Percentiles rank a stretch among this genome's conserved stretches.
phyloP scores from a whole-genome alignment of 345 rosid species.

The Eucalyptus regnans region DNA sequence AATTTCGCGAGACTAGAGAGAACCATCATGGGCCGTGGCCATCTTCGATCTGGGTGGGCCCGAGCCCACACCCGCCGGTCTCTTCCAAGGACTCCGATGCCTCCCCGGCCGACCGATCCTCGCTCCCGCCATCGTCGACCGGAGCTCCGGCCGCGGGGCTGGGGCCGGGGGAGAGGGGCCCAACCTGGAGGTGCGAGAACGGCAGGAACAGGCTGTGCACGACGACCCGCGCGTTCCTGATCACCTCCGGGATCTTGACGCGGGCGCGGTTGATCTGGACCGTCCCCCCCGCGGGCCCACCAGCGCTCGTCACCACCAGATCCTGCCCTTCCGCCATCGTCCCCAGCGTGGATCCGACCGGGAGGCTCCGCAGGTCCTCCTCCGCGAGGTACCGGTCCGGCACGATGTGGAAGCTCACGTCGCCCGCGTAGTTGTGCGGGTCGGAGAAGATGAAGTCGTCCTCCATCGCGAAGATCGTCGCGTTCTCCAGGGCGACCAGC shows the following conservation, averaged over 20 bases:
- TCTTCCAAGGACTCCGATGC: not conserved
- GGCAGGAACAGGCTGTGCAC: slow-evolving; percentile 44
- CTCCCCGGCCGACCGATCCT: not conserved
- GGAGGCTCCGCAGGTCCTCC: slow-evolving; percentile 26
- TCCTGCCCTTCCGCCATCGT: slow-evolving; percentile 21
- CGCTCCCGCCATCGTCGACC: slow-evolving; percentile 5
- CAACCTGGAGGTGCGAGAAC: slow-evolving; percentile 28
- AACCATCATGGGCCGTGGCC: slow-evolving; percentile 18
- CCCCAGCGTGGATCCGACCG: slow-evolving; percentile 20
- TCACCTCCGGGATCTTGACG: slow-evolving; percentile 35
- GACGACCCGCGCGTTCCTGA: slow-evolving; percentile 34
- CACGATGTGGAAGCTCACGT: slow-evolving; percentile 44
- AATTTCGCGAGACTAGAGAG: not conserved
- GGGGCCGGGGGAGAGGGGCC: not conserved
- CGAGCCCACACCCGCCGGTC: slow-evolving; percentile 8
- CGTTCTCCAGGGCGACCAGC: slow-evolving; percentile 29
- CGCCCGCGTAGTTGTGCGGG: slow-evolving; percentile 26
- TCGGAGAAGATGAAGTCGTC: slow-evolving; percentile 44
- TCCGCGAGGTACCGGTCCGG: slow-evolving; percentile 30
- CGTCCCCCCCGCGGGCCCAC: not conserved
- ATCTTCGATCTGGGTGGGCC: slow-evolving; percentile 11
- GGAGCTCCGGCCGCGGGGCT: not conserved
- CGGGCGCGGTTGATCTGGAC: slow-evolving; percentile 43
- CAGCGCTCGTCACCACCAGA: slow-evolving; percentile 22
- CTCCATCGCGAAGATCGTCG: slow-evolving; percentile 48